Percentiles rank a stretch among this genome's conserved stretches.
phyloP scores from a whole-genome alignment of 2,329 filamentous ascomycete species.

The Colletotrichum lini region DNA sequence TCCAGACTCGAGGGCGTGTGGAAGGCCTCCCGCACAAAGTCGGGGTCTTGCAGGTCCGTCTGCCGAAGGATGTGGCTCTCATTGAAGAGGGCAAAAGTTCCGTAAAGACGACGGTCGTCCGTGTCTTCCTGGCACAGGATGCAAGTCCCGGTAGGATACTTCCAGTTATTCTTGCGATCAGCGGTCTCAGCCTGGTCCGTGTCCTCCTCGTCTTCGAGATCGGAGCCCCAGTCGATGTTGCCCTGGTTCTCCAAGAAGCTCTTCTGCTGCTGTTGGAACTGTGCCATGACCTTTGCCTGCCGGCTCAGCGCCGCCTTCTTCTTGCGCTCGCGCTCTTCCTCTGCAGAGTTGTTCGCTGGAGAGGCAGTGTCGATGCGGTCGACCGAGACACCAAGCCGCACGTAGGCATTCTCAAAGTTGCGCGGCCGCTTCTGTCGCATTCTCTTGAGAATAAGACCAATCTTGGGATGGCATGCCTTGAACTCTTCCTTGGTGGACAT shows the following conservation, averaged over 20 bases:
- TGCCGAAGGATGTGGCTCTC: constrained; percentile 90
- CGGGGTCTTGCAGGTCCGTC: constrained; percentile 85
- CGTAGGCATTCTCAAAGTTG: constrained; percentile 79
- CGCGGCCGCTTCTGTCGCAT: constrained; percentile 87
- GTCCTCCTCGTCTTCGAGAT: constrained; percentile 83
- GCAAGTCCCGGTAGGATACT: constrained; percentile 92
- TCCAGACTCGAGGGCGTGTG: constrained; percentile 87
- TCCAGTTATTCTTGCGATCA: constrained; percentile 83
- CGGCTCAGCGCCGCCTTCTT: constrained; percentile 92
- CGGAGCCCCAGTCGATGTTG: constrained; percentile 86
- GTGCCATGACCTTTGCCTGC: constrained; percentile 95
- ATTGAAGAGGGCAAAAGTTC: constrained; percentile 91
- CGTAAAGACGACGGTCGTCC: constrained; percentile 89
- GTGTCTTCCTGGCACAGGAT: constrained; percentile 98
- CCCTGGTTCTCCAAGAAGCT: constrained; percentile 92
- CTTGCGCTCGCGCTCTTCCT: constrained; percentile 84
- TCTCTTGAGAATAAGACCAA: constrained; percentile 84
- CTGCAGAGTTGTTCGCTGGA: constrained; percentile 77
- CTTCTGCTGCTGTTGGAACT: constrained; percentile 98
- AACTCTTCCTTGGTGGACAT: constrained; percentile 79
- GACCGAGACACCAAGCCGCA: constrained; percentile 74
- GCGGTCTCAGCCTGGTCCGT: constrained; percentile 75
- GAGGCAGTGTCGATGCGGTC: constrained; percentile 87
- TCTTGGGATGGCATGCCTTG: constrained; percentile 87
- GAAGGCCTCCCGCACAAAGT: constrained; percentile 87